phyloP scores from a whole-genome alignment of 805 yeast genomes.

The Metschnikowia colocasiae region DNA sequence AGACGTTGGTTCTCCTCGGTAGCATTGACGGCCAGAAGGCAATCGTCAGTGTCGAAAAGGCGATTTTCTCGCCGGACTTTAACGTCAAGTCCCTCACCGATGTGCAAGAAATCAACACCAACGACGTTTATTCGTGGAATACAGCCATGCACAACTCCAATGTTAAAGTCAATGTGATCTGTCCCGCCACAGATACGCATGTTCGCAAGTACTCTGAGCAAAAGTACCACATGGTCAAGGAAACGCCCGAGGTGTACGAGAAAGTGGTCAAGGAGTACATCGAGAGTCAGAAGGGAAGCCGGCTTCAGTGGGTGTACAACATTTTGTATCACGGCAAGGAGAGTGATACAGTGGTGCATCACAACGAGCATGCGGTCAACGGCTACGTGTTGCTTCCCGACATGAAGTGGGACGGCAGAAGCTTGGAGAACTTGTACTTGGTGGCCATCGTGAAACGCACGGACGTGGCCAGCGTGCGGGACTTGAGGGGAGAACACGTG shows the following conservation, averaged over 20 bases:
- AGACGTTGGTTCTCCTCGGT: slow-evolving; percentile 67
- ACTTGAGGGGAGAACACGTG: slow-evolving; percentile 56
- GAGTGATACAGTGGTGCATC: slow-evolving; percentile 70
- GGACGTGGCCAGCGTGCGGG: slow-evolving; percentile 73
- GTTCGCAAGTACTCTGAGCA: slow-evolving; percentile 70
- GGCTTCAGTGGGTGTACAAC: slow-evolving; percentile 87
- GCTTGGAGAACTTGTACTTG: slow-evolving; percentile 67
- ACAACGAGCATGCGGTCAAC: slow-evolving; percentile 48
- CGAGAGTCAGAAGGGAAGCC: slow-evolving; percentile 65
- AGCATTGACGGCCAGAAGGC: slow-evolving; percentile 57
- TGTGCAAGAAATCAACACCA: slow-evolving; percentile 48
- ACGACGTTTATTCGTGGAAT: slow-evolving; percentile 88
- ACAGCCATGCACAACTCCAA: slow-evolving; percentile 47
- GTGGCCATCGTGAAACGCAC: slow-evolving; percentile 69
- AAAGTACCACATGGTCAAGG: slow-evolving; percentile 57
- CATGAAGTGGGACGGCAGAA: slow-evolving; percentile 91
- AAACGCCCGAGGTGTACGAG: slow-evolving; percentile 75
- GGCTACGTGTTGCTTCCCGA: slow-evolving; percentile 86
- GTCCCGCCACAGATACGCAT: slow-evolving; percentile 87
- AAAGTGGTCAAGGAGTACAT: slow-evolving; percentile 70
- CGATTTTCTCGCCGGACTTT: slow-evolving; percentile 44
- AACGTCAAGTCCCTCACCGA: slow-evolving; percentile 5
- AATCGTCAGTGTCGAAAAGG: slow-evolving; percentile 67
- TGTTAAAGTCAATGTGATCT: slow-evolving; percentile 70
- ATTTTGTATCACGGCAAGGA: slow-evolving; percentile 81